Percentiles rank a stretch among this genome's conserved stretches.
Conservation (phyloP, 1,139 yeast species). For the Kurtzmaniella natalensis region DNA sequence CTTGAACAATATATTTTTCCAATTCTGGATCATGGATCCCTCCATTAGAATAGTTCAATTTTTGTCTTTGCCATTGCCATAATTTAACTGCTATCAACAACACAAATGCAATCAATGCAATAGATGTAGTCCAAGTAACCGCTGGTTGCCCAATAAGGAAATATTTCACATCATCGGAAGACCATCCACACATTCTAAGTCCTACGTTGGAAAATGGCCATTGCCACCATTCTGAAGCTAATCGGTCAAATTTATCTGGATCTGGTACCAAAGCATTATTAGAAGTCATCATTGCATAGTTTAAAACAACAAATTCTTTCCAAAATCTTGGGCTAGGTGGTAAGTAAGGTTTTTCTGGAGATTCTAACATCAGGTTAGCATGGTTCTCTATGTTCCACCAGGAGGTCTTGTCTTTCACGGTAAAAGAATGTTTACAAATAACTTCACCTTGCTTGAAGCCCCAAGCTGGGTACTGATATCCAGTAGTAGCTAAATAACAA, state of each 20-base stretch:
- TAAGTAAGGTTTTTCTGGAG: conserved; percentile 36
- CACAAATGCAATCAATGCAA: conserved; percentile 17
- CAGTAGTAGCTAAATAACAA: conserved; percentile 73
- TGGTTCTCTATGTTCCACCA: conserved; percentile 84
- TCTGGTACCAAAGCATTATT: conserved; percentile 76
- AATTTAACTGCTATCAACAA: conserved; percentile 16
- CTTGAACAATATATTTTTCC: conserved; percentile 24
- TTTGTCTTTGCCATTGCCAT: conserved; percentile 35
- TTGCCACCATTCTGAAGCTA: conserved; percentile 77
- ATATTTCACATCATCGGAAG: conserved; percentile 42
- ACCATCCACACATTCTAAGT: conserved; percentile 70
- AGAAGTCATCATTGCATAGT: conserved; percentile 76
- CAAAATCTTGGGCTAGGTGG: conserved; percentile 69
- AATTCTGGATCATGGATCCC: conserved; percentile 16
- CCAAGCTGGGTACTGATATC: conserved; percentile 71
- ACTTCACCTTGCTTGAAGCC: conserved; percentile 82
- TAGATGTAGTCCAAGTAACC: conserved; percentile 56
- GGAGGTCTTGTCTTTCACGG: conserved; percentile 56
- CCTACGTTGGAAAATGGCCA: conserved; percentile 70
- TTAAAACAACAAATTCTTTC: conserved; percentile 64
- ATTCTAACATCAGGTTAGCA: conserved; percentile 38
- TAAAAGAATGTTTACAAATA: conserved; percentile 53
- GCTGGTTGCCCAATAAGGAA: conserved; percentile 67
- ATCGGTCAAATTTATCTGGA: conserved; percentile 56
- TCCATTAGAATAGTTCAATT: conserved; percentile 9